Percentiles rank a stretch among this genome's conserved stretches.
Conservation (phyloP, 2,329 filamentous ascomycete genomes). For the Grosmannia clavigera region DNA sequence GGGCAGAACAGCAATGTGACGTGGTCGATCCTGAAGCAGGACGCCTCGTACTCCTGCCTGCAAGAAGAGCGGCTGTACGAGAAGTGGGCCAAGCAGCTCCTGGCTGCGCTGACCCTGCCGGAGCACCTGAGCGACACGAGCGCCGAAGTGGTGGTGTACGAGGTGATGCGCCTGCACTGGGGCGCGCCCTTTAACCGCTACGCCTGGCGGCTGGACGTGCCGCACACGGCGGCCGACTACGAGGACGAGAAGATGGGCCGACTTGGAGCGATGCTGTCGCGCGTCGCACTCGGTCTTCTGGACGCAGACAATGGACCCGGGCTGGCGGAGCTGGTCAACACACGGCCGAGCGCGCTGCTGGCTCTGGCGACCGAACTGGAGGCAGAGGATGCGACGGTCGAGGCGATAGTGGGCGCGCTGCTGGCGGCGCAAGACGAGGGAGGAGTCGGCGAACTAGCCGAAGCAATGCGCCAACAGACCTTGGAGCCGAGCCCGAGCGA, state of each 20-base stretch:
- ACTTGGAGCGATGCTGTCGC: background rate
- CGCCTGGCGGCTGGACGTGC: background rate
- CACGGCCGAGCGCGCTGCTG: no score
- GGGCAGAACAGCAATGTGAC: background rate
- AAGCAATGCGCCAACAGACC: no score
- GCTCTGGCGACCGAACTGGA: no score
- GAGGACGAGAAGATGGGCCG: background rate
- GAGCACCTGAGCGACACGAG: background rate
- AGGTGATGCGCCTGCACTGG: background rate
- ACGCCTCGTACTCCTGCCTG: background rate
- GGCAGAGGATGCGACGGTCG: no score
- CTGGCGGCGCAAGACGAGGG: no score
- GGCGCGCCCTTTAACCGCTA: background rate
- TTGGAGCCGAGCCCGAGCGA: no score
- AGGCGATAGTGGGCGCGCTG: no score
- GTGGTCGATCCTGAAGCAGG: background rate
- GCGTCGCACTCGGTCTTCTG: background rate
- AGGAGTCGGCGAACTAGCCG: no score
- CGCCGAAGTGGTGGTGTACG: background rate
- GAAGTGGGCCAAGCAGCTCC: background rate
- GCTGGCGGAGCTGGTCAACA: no score
- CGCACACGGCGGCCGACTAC: background rate
- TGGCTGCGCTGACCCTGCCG: background rate
- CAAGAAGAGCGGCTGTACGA: background rate
- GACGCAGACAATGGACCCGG: background rate